A percentile compares a stretch with the other conserved stretches of the same genome.
These are phyloP conservation scores for Glycyrrhiza uralensis DNA, from an alignment of 306 rosid genomes.

Conservation along the genomic window DNA sequence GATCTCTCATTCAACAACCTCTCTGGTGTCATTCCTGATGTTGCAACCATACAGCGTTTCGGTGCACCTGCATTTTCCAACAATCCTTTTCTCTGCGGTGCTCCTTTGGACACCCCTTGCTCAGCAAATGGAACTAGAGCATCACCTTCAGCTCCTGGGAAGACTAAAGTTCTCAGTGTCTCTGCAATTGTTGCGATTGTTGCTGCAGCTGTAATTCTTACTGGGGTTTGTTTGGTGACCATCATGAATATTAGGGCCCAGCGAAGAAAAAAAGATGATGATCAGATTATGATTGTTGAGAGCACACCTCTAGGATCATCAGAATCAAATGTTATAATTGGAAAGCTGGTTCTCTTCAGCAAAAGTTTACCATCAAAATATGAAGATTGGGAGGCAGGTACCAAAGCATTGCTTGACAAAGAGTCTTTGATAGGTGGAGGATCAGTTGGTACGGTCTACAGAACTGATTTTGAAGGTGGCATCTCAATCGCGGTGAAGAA, in stretches of 20 bases:
- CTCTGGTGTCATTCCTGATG: slow-evolving; percentile 68
- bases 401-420: slow-evolving; percentile 89
- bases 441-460: slow-evolving; percentile 85
- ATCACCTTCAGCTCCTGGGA: slow-evolving; percentile 36
- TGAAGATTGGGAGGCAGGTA: slow-evolving; percentile 99
- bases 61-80: slow-evolving; percentile 66
- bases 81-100: slow-evolving; percentile 87
- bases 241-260: slow-evolving; percentile 73
- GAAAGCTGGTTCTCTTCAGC: slow-evolving; percentile 96
- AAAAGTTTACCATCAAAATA: slow-evolving; percentile 89
- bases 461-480: slow-evolving; percentile 79
- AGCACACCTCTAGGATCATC: slow-evolving; percentile 84
- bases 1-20: slow-evolving; percentile 82
- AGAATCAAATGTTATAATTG: slow-evolving; percentile 75
- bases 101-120: slow-evolving; percentile 74
- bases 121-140: slow-evolving; percentile 38
- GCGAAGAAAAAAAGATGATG: slow-evolving; percentile 46
- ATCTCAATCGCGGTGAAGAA: slow-evolving; percentile 92
- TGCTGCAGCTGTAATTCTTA: slow-evolving; percentile 84
- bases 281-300: slow-evolving; percentile 63
- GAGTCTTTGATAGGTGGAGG: slow-evolving; percentile 91
- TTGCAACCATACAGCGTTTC: slow-evolving; percentile 47
- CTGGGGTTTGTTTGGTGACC: slow-evolving; percentile 84
- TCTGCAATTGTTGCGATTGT: slow-evolving; percentile 88
- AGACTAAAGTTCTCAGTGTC: slow-evolving; percentile 57